Percentiles rank a stretch among this genome's conserved stretches.
Conservation (phyloP, 176 grass and related monocot species). For the Panicum miliaceum region DNA sequence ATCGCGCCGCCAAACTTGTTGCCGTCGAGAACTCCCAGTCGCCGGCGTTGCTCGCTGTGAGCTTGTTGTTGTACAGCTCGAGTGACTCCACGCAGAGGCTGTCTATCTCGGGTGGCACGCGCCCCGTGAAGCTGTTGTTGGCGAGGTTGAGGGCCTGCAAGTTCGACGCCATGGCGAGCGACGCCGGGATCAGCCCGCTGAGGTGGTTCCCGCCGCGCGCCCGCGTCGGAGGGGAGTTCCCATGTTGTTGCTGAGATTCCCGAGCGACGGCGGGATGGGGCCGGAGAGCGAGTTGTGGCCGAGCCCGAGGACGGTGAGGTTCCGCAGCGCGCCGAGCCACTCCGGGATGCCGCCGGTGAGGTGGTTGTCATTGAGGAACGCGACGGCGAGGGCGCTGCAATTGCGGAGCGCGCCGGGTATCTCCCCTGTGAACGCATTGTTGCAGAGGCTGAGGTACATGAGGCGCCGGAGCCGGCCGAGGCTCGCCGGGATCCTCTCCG, state of each 20-base stretch:
- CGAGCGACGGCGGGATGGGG: constrained; percentile 19
- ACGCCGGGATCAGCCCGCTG: constrained; percentile 37
- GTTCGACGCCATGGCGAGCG: constrained; percentile 37
- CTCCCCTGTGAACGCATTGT: constrained; percentile 32
- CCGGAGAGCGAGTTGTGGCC: background rate
- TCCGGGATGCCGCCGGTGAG: constrained; percentile 1
- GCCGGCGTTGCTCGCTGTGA: background rate
- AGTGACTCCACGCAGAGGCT: constrained; percentile 33
- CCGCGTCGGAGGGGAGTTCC: constrained; percentile 27
- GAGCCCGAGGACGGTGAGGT: background rate
- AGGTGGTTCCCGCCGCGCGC: constrained; percentile 45
- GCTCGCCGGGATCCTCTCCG: background rate
- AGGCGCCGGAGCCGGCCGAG: background rate
- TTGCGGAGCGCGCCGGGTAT: background rate
- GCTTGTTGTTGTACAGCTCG: constrained; percentile 23
- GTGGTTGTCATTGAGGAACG: constrained; percentile 11
- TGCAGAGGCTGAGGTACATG: constrained; percentile 17
- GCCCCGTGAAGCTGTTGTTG: constrained; percentile 51
- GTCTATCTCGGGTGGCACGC: constrained; percentile 34
- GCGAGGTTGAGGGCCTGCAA: constrained; percentile 24
- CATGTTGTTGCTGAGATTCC: constrained; percentile 39
- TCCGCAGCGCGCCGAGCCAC: background rate
- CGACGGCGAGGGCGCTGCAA: background rate
- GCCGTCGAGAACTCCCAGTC: constrained; percentile 46
- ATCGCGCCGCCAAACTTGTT: constrained; percentile 37